Conservation (phyloP, 768 basidiomycete species). For the Hypholoma fasciculare region DNA sequence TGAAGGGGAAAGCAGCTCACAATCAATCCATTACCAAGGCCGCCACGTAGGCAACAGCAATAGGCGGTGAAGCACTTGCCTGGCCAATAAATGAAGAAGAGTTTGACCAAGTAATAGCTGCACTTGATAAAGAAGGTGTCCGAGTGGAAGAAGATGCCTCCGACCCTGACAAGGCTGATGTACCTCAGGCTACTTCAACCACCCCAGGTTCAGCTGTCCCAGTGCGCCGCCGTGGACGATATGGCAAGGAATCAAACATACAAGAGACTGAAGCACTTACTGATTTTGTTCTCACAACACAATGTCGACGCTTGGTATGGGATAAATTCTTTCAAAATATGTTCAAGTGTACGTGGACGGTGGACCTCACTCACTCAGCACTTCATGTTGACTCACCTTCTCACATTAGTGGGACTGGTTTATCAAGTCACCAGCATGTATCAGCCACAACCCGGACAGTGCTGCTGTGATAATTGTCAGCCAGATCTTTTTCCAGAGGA, state of each 20-base stretch:
- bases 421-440: conserved; percentile 5
- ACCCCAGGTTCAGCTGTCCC: neutral
- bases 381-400: too few species aligned
- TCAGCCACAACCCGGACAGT: neutral
- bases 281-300: neutral
- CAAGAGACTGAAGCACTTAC: neutral
- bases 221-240: neutral
- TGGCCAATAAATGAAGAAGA: neutral
- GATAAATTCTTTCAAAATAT: conserved; percentile 11
- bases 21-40: neutral
- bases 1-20: neutral
- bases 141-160: neutral
- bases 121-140: neutral
- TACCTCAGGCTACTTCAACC: neutral
- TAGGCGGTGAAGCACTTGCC: neutral
- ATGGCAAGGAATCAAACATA: neutral
- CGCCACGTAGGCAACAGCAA: neutral
- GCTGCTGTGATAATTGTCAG: conserved; percentile 16
- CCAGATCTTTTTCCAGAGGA: conserved; percentile 8
- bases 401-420: neutral
- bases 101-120: neutral
- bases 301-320: conserved; percentile 3
- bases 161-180: neutral
- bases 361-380: neutral
- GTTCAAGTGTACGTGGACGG: conserved; percentile 15